A percentile compares a stretch with the other conserved stretches of the same genome.
Conservation (phyloP, 768 basidiomycete species). For the Cytidiella melzeri region DNA sequence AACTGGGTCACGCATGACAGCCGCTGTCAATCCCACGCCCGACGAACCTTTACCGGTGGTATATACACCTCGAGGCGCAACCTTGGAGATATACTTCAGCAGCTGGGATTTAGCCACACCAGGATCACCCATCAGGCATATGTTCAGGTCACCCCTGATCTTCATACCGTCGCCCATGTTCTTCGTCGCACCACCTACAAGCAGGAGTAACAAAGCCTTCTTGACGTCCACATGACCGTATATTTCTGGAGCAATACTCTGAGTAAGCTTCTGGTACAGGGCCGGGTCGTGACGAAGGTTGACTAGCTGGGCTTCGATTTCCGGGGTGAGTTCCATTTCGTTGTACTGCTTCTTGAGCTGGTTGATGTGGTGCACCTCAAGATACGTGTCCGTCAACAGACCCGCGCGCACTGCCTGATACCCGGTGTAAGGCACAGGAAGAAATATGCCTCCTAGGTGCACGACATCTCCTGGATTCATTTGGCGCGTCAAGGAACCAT, state of each 20-base stretch:
- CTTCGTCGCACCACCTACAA: constrained; percentile 97
- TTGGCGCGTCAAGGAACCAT: constrained; percentile 81
- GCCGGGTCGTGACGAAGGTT: constrained; percentile 67
- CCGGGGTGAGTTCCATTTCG: constrained; percentile 88
- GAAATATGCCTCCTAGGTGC: constrained; percentile 92
- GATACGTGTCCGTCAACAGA: constrained; percentile 93
- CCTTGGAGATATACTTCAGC: constrained; percentile 96
- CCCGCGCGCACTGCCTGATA: constrained; percentile 97
- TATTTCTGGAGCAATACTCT: constrained; percentile 96
- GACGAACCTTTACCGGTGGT: constrained; percentile 99
- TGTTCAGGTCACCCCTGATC: constrained; percentile 95
- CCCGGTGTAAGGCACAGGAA: constrained; percentile 96
- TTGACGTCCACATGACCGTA: constrained; percentile 98
- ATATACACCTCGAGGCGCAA: constrained; percentile 95
- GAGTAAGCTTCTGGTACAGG: constrained; percentile 84
- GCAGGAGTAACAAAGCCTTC: constrained; percentile 85
- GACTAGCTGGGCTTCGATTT: constrained; percentile 64
- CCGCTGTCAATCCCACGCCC: constrained; percentile 96
- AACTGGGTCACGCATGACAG: constrained; percentile 98
- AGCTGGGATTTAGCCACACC: constrained; percentile 98
- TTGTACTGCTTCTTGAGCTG: constrained; percentile 98
- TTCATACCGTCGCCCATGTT: constrained; percentile 96
- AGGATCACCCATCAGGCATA: constrained; percentile 99
- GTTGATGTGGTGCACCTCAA: constrained; percentile 84
- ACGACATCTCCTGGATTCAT: constrained; percentile 97